Evolutionary conservation across 345 rosid species (phyloP).

Genomic region (Laguncularia racemosa): DNA sequence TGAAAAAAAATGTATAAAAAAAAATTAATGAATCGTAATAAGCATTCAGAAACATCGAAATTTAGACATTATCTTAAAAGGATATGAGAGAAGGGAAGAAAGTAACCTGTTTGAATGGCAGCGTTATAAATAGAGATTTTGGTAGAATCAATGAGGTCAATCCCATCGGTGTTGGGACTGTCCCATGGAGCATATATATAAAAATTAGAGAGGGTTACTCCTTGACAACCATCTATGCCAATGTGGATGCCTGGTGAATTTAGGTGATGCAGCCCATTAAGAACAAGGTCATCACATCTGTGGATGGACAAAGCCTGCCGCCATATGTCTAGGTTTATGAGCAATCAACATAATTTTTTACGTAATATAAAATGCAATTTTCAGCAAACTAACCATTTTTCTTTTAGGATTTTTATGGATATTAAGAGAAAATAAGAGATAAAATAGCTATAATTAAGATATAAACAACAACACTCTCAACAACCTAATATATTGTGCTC

Average conservation of each 20-base stretch:
- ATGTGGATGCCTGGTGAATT: constrained; percentile 30
- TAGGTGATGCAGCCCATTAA: constrained; percentile 15
- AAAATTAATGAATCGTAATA: no score
- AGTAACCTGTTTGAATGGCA: constrained; percentile 29
- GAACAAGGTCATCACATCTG: constrained; percentile 14
- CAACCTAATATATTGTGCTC: no score
- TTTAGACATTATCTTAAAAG: no score
- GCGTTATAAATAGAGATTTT: constrained; percentile 13
- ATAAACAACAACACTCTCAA: no score
- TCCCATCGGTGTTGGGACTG: constrained; percentile 51
- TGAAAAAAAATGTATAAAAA: background rate
- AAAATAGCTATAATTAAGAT: no score
- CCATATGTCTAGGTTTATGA: background rate
- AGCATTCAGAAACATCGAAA: no score
- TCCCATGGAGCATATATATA: constrained; percentile 22
- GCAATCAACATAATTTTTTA: no score
- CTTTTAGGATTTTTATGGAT: no score
- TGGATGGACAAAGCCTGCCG: constrained; percentile 18
- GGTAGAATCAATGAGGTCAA: constrained; percentile 19
- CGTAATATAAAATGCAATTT: no score
- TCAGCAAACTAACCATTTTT: no score
- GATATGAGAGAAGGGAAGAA: background rate
- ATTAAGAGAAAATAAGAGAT: no score
- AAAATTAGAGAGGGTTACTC: constrained; percentile 19
- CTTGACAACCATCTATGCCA: constrained; percentile 1